A percentile compares a stretch with the other conserved stretches of the same genome.
Evolutionary conservation across 2,329 filamentous ascomycete genomes (phyloP).

Genomic region (Truncatella angustata): DNA sequence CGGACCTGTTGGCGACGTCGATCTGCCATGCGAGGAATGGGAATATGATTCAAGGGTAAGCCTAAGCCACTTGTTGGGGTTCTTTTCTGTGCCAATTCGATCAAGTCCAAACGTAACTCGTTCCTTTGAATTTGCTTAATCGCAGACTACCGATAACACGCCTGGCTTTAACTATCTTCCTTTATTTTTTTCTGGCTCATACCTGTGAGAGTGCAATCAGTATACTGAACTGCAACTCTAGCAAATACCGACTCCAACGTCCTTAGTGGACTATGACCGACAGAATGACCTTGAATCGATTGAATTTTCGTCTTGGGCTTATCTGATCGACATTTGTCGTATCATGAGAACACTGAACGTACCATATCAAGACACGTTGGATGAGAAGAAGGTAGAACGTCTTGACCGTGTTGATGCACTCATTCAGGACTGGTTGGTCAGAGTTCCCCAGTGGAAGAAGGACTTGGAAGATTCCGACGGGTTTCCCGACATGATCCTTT

Average conservation of each 20-base stretch:
- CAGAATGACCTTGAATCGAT: conserved; percentile 32
- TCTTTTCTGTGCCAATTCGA: no score
- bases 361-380: conserved; percentile 22
- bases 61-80: no score
- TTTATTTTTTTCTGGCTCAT: no score
- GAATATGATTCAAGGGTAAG: conserved; percentile 39
- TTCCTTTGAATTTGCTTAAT: no score
- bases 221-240: no score
- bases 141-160: no score
- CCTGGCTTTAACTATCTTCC: no score
- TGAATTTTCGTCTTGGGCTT: conserved; percentile 37
- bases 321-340: conserved; percentile 35
- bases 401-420: conserved; percentile 34
- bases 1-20: conserved; percentile 29
- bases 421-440: conserved; percentile 36
- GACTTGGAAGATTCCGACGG: conserved; percentile 34
- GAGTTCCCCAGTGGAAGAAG: conserved; percentile 37
- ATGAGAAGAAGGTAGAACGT: conserved; percentile 21
- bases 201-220: no score
- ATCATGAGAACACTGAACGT: conserved; percentile 31
- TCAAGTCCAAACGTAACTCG: no score
- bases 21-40: conserved; percentile 39
- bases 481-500: conserved; percentile 35
- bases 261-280: conserved; percentile 32
- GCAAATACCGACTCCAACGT: conserved; percentile 32